These are phyloP conservation scores for Cocos nucifera DNA, from an alignment of 176 grass and related monocot genomes.

Conservation along the genomic window DNA sequence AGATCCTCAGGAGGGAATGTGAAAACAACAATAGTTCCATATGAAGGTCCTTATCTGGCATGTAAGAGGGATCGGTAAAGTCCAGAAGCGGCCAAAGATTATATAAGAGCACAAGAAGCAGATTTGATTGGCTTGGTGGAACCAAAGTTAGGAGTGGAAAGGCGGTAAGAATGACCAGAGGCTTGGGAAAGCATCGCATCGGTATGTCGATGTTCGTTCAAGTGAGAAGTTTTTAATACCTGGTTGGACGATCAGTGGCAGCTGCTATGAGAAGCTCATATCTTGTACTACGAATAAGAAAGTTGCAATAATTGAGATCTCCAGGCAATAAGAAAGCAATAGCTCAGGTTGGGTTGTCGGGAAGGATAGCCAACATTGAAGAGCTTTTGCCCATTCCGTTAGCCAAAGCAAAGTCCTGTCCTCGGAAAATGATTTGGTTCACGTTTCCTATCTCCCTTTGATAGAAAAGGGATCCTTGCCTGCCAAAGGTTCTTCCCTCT, in stretches of 20 bases:
- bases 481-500: constrained; percentile 1
- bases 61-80: not conserved
- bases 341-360: not conserved
- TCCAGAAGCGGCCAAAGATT: too few species aligned
- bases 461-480: not conserved
- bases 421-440: not conserved
- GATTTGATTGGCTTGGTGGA: too few species aligned
- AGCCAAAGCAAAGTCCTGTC: not conserved
- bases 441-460: not conserved
- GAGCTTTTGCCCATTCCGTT: not conserved
- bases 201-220: too few species aligned
- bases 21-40: not conserved
- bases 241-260: too few species aligned
- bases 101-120: too few species aligned
- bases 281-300: too few species aligned
- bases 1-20: not conserved
- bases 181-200: too few species aligned
- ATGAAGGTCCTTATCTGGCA: not conserved
- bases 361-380: not conserved
- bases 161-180: too few species aligned
- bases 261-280: too few species aligned
- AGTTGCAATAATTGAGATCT: too few species aligned
- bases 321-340: not conserved
- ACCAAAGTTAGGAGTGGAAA: too few species aligned
- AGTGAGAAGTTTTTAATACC: too few species aligned